phyloP scores from a whole-genome alignment of 495 filamentous ascomycete species.

The Xylaria nigripes region DNA sequence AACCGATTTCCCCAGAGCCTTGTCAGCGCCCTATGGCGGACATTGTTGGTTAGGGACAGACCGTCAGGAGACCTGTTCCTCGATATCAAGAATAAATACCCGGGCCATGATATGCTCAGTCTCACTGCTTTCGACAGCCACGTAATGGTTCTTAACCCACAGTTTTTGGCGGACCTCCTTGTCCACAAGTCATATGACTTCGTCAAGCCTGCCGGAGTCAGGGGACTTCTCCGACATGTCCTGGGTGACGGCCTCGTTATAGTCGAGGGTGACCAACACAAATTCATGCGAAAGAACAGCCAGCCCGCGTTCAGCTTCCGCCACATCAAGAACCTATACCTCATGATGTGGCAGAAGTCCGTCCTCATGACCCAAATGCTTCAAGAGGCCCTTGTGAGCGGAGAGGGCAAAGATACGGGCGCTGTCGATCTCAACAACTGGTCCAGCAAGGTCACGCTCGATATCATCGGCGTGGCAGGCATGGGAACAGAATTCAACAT shows the following conservation, averaged over 20 bases:
- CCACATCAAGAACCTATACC: slow-evolving; percentile 69
- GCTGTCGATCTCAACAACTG: slow-evolving; percentile 54
- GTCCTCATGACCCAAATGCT: slow-evolving; percentile 27
- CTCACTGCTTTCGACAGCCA: slow-evolving; percentile 64
- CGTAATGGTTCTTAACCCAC: slow-evolving; percentile 50
- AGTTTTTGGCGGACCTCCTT: slow-evolving; percentile 50
- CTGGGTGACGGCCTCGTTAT: slow-evolving; percentile 63
- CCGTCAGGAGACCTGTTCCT: slow-evolving; percentile 40
- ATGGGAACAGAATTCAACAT: slow-evolving; percentile 64
- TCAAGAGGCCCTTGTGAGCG: slow-evolving; percentile 23
- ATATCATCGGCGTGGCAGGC: slow-evolving; percentile 67
- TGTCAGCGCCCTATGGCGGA: slow-evolving; percentile 9
- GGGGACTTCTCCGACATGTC: slow-evolving; percentile 44
- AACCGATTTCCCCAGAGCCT: neutral
- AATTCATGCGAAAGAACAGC: slow-evolving; percentile 62
- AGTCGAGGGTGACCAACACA: slow-evolving; percentile 69
- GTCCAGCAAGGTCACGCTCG: slow-evolving; percentile 58
- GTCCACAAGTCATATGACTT: slow-evolving; percentile 62
- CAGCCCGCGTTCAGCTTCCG: slow-evolving; percentile 68
- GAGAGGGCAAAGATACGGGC: slow-evolving; percentile 27
- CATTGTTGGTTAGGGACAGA: slow-evolving; percentile 1
- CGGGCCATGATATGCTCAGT: slow-evolving; percentile 55
- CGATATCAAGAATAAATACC: slow-evolving; percentile 30
- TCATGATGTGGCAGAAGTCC: slow-evolving; percentile 63
- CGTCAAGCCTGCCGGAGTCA: slow-evolving; percentile 51